Evolutionary conservation across 202 grass and related monocot species (phyloP), one percentile per base, ranked within the genome.

Genomic region (Hordeum pubiflorum): DNA sequence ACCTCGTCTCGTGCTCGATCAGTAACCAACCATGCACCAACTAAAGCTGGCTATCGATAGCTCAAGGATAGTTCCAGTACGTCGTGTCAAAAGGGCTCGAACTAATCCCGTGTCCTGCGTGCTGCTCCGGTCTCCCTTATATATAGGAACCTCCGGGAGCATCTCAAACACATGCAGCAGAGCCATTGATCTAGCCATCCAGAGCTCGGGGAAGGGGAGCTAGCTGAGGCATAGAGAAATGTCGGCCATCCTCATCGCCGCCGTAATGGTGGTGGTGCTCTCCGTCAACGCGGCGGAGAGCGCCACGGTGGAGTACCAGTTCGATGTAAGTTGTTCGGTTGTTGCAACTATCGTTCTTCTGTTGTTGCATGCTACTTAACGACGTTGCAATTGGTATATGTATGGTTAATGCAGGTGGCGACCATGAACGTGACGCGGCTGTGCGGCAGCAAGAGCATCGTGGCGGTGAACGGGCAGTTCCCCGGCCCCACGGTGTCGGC

Each of bases 401-500:
- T n/a, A 36, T 65, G 31, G 22, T 7, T 5, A 4, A 77, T 69
- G 66, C 90, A 97, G 93, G 91, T 97, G 84, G 80, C 81, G 79
- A 86, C 80, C 79, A 75, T 84, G 58, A 93, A 91, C 37, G 84
- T 91, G 75, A 93, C 86, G 9, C 78, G 93, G 75, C 72, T 97
- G 81, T 97, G 93, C 77, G 81, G 85, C 79, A 91, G 86, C 66
- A 97, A 92, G 89, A 88, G 81, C 86, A 82, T 97, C 59, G 81
- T 89, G 86, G 79, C 84, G n/a, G 93, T 97, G 72, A 97, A 97
- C 54, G 93, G 93, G 11, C 86, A 79, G 84, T 93, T 93, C 77
- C 93, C 93, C 0, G 93, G 88, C 10, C 93, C 91, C 18, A 87
- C 87, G 31, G 88, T 97, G 8, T 88, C 86, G 13, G 91, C 81